phyloP scores from a whole-genome alignment of 116 monocot genomes.

The Papilionanthe hybrid region DNA sequence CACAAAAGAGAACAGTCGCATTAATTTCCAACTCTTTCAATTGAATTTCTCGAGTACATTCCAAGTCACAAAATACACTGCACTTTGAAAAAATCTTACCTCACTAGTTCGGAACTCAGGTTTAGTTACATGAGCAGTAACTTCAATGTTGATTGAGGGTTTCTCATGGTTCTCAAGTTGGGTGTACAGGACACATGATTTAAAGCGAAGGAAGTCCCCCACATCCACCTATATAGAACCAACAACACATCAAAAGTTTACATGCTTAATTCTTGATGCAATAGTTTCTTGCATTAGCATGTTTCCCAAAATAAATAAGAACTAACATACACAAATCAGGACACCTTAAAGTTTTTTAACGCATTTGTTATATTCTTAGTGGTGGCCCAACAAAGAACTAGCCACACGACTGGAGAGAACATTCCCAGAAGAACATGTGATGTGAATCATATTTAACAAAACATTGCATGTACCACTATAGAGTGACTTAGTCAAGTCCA shows the following conservation, averaged over 20 bases:
- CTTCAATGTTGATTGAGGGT: constrained; percentile 86
- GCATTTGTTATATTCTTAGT: neutral
- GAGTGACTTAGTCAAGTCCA: no score
- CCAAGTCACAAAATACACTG: neutral
- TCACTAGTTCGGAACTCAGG: constrained; percentile 91
- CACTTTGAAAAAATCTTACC: constrained; percentile 24
- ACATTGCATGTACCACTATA: no score
- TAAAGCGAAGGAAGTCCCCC: constrained; percentile 85
- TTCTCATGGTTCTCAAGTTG: constrained; percentile 67
- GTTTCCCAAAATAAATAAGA: neutral
- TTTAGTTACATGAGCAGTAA: constrained; percentile 89
- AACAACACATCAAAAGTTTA: neutral
- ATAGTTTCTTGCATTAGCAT: neutral
- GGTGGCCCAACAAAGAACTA: no score
- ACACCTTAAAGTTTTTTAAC: neutral
- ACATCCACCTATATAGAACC: constrained; percentile 71
- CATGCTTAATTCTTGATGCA: neutral
- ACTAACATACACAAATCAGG: neutral
- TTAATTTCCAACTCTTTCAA: neutral
- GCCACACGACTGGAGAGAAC: no score
- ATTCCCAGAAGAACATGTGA: no score
- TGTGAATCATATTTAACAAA: no score
- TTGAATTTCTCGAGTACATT: neutral
- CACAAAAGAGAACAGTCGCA: neutral
- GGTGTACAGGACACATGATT: constrained; percentile 93